A percentile compares a stretch with the other conserved stretches of the same genome.
Evolutionary conservation across 2,329 filamentous ascomycete species (phyloP).

Genomic region (Meredithiella fracta): DNA sequence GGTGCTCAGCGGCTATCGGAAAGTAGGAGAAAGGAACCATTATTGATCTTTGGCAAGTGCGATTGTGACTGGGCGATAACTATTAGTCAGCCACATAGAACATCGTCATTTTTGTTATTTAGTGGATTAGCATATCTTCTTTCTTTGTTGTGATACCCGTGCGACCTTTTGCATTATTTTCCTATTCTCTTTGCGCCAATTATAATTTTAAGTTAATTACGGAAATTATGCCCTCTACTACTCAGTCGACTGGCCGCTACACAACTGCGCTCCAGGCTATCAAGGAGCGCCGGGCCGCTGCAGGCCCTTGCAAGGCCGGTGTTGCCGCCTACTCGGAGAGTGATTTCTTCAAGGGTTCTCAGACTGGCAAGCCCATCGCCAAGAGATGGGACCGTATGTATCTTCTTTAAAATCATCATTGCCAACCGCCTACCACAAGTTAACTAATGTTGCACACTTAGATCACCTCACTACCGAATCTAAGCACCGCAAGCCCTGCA

Average conservation of each 20-base stretch:
- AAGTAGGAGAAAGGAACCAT: not conserved
- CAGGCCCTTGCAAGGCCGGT: conserved; percentile 56
- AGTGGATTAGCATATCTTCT: too few species aligned
- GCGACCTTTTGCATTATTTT: not conserved
- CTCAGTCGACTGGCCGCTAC: conserved; percentile 10
- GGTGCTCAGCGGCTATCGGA: not conserved
- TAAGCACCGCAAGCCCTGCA: conserved; percentile 42
- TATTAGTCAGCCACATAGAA: not conserved
- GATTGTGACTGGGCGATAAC: not conserved
- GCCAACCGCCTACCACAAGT: conserved; percentile 6
- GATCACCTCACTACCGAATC: conserved; percentile 47
- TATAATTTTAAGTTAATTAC: not conserved
- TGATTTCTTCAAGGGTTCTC: conserved; percentile 64
- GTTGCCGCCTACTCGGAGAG: conserved; percentile 63
- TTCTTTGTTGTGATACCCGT: not conserved
- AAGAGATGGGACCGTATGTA: conserved; percentile 71
- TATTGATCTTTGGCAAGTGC: not conserved
- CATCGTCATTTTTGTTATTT: not conserved
- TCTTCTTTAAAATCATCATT: not conserved
- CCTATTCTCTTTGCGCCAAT: not conserved
- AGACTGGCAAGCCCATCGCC: conserved; percentile 51
- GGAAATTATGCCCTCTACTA: conserved; percentile 6
- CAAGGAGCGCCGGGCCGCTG: conserved; percentile 48
- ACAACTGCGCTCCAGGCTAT: conserved; percentile 39
- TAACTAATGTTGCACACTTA: conserved; percentile 17